Conservation (phyloP, 169 alveolate genomes). For the Pseudocohnilembus persalinus region DNA sequence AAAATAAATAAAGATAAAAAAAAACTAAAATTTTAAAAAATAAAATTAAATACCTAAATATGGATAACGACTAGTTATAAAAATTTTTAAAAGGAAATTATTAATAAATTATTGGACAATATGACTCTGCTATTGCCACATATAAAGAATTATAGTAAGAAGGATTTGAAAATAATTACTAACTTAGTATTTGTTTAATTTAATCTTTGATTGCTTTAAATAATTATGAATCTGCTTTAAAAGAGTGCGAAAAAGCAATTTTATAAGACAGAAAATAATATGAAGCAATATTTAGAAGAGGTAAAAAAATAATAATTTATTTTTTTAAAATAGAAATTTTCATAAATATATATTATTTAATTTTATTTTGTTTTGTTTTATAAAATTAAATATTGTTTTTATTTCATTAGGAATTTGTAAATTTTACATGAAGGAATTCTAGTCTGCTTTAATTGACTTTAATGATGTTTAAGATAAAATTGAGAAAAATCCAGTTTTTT, state of each 20-base stretch:
- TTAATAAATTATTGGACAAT: neutral
- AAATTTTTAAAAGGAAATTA: neutral
- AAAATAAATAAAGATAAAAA: too few species aligned
- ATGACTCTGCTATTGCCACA: slow-evolving; percentile 19
- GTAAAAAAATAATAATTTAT: neutral
- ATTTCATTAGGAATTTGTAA: slow-evolving; percentile 18
- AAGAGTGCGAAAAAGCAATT: slow-evolving; percentile 26
- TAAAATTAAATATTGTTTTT: slow-evolving; percentile 1
- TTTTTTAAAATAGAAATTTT: too few species aligned
- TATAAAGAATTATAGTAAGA: neutral
- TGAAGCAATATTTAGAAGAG: slow-evolving; percentile 39
- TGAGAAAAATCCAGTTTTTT: neutral
- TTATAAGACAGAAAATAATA: slow-evolving; percentile 12
- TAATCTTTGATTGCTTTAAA: slow-evolving; percentile 19
- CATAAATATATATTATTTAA: neutral
- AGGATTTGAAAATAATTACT: slow-evolving; percentile 8
- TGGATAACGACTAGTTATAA: neutral
- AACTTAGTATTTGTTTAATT: slow-evolving; percentile 22
- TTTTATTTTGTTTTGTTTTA: neutral
- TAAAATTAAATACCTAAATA: too few species aligned
- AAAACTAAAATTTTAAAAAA: too few species aligned
- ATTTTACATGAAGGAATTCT: slow-evolving; percentile 9
- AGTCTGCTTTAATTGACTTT: slow-evolving; percentile 23
- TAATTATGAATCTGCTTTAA: slow-evolving; percentile 26
- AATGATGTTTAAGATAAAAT: neutral